These are phyloP conservation scores for Fistulifera solaris DNA, from an alignment of 108 stramenopile species.

Conservation along the genomic window DNA sequence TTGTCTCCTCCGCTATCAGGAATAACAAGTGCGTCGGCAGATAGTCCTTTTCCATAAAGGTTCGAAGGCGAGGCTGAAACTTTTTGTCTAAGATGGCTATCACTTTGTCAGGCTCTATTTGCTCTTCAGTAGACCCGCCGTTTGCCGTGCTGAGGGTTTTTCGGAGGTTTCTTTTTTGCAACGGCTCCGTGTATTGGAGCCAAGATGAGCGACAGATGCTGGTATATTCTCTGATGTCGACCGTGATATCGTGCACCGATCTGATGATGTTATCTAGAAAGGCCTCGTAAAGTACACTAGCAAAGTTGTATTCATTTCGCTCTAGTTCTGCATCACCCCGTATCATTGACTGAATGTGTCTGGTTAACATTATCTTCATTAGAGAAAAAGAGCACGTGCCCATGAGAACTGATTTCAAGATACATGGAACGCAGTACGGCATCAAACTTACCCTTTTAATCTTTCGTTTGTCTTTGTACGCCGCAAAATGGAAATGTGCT, in stretches of 20 bases:
- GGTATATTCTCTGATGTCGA: conserved; percentile 37
- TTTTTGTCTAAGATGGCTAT: not conserved
- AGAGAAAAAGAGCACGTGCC: not conserved
- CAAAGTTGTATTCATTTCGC: not conserved
- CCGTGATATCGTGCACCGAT: conserved; percentile 21
- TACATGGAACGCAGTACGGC: not conserved
- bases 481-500: conserved; percentile 4
- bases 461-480: not conserved
- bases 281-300: not conserved
- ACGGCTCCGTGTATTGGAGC: conserved; percentile 32
- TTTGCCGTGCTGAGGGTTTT: conserved; percentile 5
- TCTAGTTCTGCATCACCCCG: not conserved
- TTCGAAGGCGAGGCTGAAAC: not conserved
- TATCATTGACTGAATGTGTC: no score
- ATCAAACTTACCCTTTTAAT: not conserved
- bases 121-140: no score
- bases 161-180: conserved; percentile 7
- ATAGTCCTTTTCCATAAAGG: not conserved
- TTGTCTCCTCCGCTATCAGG: not conserved
- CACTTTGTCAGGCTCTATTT: not conserved
- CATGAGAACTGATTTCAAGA: not conserved
- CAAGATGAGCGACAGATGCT: conserved; percentile 33
- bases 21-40: not conserved
- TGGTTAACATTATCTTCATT: not conserved
- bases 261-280: conserved; percentile 20